Base-by-base conservation (phyloP, 805 yeast genomes). In the Starmerella tilneyi region DNA sequence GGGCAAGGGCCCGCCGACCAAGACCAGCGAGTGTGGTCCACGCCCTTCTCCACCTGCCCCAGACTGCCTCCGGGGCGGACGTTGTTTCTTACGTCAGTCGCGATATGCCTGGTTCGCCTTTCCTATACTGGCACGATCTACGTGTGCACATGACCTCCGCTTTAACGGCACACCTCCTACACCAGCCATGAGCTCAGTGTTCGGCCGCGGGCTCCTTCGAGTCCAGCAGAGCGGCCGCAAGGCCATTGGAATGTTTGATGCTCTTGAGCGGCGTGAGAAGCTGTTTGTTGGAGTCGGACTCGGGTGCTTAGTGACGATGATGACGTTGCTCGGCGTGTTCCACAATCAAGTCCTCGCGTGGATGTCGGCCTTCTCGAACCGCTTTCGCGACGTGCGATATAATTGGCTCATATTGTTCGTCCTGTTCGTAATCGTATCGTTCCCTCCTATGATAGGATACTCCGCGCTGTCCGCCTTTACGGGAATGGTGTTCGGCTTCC, bases 391-490 rank as follows among this genome's bases (percentile, higher is more conserved):
- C 27, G 52, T 62, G 44, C 56, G 54, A 19, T 59, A 59, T 16
- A 68, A 69, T 34, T 59, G 64, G 51, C 47, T 64, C 3, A 48
- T 67, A 3, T 52, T 88, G 46, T 72, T 78, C 42, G 15, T 62
- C 4, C 60, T 79, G 37, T 63, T 86, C 3, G 73, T 80, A 52
- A 22, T 71, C 2, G 86, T 88, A 4, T 78, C 92, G 0, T 88
- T 89, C 67, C 97, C 98, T 2, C 98, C 97, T 1, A 52, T 89
- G 54, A 62, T 85, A 27, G 98, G 98, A 1, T 88, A 79, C 63
- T 73, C 89, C 4, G 70, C 79, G 17, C 61, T 83, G 16, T 72
- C 81, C 16, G 71, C 81, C 38, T 59, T 80, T 13, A 68, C 78
- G 4, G 98, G 97, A 2, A 76, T 85, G 74, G 73, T 81, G 8